phyloP scores from a whole-genome alignment of 2,329 filamentous ascomycete species.

The Stachybotrys chartarum region DNA sequence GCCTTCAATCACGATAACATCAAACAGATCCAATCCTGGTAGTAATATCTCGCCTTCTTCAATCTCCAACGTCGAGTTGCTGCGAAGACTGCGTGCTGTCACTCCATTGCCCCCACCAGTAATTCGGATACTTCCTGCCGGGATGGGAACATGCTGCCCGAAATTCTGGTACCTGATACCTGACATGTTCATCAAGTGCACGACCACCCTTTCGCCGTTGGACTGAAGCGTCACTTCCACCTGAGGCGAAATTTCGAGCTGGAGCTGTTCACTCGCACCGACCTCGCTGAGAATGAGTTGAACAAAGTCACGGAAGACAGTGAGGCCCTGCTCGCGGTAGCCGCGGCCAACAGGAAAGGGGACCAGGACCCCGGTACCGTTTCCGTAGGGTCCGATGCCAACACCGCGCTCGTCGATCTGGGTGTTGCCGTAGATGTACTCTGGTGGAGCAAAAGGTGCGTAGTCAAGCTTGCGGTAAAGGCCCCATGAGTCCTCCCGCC shows the following conservation, averaged over 20 bases:
- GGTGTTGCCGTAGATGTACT: slow-evolving; percentile 8
- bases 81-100: slow-evolving; percentile 1
- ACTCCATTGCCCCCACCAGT: not conserved
- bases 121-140: slow-evolving; percentile 2
- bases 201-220: slow-evolving; percentile 2
- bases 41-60: slow-evolving; percentile 5
- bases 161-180: slow-evolving; percentile 6
- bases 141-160: slow-evolving; percentile 4
- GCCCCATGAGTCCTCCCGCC: slow-evolving; percentile 4
- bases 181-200: slow-evolving; percentile 8
- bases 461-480: slow-evolving; percentile 4
- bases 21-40: slow-evolving; percentile 6
- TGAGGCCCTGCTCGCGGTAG: slow-evolving; percentile 6
- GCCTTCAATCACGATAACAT: slow-evolving; percentile 7
- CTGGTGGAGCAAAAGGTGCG: slow-evolving; percentile 7
- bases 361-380: slow-evolving; percentile 4
- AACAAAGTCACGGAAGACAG: slow-evolving; percentile 4
- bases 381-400: slow-evolving; percentile 1
- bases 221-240: slow-evolving; percentile 5
- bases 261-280: slow-evolving; percentile 1
- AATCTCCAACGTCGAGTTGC: slow-evolving; percentile 1
- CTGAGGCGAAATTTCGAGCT: slow-evolving; percentile 4
- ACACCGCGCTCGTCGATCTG: slow-evolving; percentile 6
- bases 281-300: slow-evolving; percentile 27
- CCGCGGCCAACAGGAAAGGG: slow-evolving; percentile 5